Evolutionary conservation across 345 rosid genomes (phyloP).

Genomic region (Eucalyptus shirleyi): DNA sequence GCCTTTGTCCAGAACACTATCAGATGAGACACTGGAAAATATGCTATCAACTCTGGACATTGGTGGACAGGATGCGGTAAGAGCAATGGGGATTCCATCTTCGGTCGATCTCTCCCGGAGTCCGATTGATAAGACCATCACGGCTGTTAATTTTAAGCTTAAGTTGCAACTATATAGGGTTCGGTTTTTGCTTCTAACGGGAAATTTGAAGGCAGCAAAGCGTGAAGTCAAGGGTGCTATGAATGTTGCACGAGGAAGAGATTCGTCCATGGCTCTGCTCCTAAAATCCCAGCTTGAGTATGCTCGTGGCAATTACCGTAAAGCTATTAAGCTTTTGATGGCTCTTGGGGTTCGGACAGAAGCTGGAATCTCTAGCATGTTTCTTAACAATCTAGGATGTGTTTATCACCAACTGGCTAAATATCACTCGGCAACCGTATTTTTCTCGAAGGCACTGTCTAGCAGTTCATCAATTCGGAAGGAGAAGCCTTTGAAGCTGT

Average conservation of each 20-base stretch:
- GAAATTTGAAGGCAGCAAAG: slow-evolving; percentile 88
- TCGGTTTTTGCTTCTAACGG: slow-evolving; percentile 69
- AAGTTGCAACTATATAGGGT: slow-evolving; percentile 96
- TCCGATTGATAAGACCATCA: slow-evolving; percentile 38
- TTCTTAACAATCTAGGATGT: slow-evolving; percentile 91
- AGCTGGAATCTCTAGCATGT: slow-evolving; percentile 60
- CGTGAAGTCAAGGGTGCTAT: slow-evolving; percentile 96
- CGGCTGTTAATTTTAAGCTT: slow-evolving; percentile 69
- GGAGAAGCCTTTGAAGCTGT: slow-evolving; percentile 58
- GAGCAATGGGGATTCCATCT: slow-evolving; percentile 42
- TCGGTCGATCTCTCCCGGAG: slow-evolving; percentile 46
- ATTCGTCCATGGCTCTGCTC: slow-evolving; percentile 79
- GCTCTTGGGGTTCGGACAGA: slow-evolving; percentile 66
- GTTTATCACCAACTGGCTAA: slow-evolving; percentile 75
- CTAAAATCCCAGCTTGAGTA: slow-evolving; percentile 96
- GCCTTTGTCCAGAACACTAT: slow-evolving; percentile 55
- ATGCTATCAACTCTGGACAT: slow-evolving; percentile 37
- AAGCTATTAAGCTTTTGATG: slow-evolving; percentile 88
- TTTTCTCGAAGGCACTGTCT: slow-evolving; percentile 71
- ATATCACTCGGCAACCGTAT: slow-evolving; percentile 45
- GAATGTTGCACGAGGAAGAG: slow-evolving; percentile 82
- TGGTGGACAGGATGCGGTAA: slow-evolving; percentile 49
- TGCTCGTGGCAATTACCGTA: slow-evolving; percentile 89
- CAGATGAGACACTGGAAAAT: slow-evolving; percentile 69
- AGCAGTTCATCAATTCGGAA: slow-evolving; percentile 55